phyloP scores from a whole-genome alignment of 2,329 filamentous ascomycete genomes.

The Fusarium sp. region DNA sequence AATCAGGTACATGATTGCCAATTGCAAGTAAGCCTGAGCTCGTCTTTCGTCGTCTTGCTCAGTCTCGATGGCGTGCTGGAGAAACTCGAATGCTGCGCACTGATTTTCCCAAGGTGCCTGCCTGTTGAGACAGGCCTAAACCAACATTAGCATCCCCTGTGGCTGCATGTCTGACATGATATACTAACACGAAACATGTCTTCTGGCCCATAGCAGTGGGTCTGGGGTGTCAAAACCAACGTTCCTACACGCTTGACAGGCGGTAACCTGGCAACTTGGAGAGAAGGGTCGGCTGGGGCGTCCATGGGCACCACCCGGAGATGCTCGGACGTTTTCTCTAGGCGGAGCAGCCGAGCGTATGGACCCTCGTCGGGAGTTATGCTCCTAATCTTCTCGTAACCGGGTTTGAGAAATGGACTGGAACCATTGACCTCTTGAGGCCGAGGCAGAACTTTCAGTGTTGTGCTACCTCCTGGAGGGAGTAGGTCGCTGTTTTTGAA shows the following conservation, averaged over 20 bases:
- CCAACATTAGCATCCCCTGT: not conserved
- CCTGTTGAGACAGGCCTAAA: not conserved
- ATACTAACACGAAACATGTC: conserved; percentile 12
- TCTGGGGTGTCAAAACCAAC: conserved; percentile 2
- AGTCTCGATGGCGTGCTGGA: not conserved
- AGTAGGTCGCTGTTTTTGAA: not conserved
- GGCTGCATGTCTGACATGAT: not conserved
- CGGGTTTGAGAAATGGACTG: not conserved
- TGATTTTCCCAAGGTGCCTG: conserved; percentile 11
- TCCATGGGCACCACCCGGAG: not conserved
- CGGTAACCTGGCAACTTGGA: not conserved
- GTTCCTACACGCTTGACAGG: not conserved
- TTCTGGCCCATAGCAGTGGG: conserved; percentile 1
- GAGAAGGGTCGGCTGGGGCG: not conserved
- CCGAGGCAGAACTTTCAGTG: not conserved
- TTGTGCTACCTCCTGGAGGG: not conserved
- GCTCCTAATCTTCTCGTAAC: not conserved
- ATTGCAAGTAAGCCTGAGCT: conserved; percentile 1
- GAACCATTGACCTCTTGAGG: not conserved
- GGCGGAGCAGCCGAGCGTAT: not conserved
- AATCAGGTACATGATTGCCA: conserved; percentile 7
- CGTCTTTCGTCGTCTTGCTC: not conserved
- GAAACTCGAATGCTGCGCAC: not conserved
- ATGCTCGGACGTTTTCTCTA: not conserved
- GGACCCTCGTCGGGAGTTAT: not conserved